Conservation (phyloP, 257 asterid genomes). For the Gentiana straminea region DNA sequence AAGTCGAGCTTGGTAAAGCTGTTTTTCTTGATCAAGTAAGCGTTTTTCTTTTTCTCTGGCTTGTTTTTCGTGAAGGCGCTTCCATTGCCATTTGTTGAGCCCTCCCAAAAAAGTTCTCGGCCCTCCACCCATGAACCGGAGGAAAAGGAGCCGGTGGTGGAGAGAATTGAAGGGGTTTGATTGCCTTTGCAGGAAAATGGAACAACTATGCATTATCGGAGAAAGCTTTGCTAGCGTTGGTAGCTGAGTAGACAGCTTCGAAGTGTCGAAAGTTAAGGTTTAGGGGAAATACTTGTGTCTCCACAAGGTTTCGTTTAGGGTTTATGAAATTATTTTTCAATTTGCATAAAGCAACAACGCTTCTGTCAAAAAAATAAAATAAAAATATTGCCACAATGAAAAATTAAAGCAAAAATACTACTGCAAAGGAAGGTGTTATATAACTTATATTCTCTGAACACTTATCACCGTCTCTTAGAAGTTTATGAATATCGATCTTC, state of each 20-base stretch:
- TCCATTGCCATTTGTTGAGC: constrained; percentile 98
- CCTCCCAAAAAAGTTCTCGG: constrained; percentile 96
- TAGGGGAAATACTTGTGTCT: background rate
- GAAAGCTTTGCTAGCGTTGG: constrained; percentile 1
- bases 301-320: too few species aligned
- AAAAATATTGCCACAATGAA: too few species aligned
- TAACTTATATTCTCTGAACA: too few species aligned
- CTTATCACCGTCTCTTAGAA: too few species aligned
- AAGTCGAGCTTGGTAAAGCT: constrained; percentile 71
- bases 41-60: constrained; percentile 81
- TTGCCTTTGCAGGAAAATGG: constrained; percentile 11
- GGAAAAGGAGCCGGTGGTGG: constrained; percentile 22
- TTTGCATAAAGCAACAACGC: too few species aligned
- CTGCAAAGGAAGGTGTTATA: too few species aligned
- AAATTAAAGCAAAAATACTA: too few species aligned
- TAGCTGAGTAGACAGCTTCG: too few species aligned
- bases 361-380: too few species aligned
- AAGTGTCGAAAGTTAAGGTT: too few species aligned
- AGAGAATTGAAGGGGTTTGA: constrained; percentile 5
- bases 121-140: constrained; percentile 89
- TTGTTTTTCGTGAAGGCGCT: constrained; percentile 90
- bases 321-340: too few species aligned
- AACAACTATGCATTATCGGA: constrained; percentile 10
- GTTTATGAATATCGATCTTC: too few species aligned
- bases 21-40: constrained; percentile 85